Percentiles rank a stretch among this genome's conserved stretches.
Conservation (phyloP, 805 yeast species). For the Zygoascus biomembranicola region DNA sequence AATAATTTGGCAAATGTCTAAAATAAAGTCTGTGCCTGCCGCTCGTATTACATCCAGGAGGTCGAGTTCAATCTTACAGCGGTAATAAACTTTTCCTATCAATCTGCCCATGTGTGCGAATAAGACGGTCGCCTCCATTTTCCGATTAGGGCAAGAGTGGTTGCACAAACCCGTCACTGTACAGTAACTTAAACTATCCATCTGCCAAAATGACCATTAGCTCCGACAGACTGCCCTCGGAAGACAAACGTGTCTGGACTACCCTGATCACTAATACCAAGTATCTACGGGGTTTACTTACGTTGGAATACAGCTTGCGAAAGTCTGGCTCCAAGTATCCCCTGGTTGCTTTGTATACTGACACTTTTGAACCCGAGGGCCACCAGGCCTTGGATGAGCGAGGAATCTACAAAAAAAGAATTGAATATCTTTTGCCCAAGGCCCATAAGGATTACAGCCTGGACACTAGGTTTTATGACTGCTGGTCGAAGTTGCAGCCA, state of each 20-base stretch:
- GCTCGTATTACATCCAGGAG: no score
- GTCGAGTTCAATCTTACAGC: no score
- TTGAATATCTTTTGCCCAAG: slow-evolving; percentile 38
- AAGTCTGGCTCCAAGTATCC: slow-evolving; percentile 40
- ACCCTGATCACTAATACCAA: slow-evolving; percentile 46
- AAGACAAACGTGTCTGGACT: slow-evolving; percentile 39
- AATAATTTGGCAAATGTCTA: no score
- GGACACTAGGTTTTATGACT: slow-evolving; percentile 49
- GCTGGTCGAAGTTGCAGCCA: slow-evolving; percentile 55
- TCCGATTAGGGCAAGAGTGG: no score
- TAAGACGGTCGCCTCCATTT: no score
- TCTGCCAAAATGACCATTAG: not conserved
- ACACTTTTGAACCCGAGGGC: slow-evolving; percentile 36
- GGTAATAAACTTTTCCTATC: no score
- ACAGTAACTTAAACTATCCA: no score
- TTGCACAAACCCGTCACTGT: no score
- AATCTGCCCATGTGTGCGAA: no score
- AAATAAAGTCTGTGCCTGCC: no score
- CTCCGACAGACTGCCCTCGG: slow-evolving; percentile 6
- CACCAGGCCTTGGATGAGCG: slow-evolving; percentile 33
- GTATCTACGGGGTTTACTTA: slow-evolving; percentile 44
- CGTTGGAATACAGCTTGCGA: slow-evolving; percentile 41
- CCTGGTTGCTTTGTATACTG: slow-evolving; percentile 46
- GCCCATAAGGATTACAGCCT: slow-evolving; percentile 37
- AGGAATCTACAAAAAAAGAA: slow-evolving; percentile 35